phyloP scores from a whole-genome alignment of 2,329 filamentous ascomycete species.

The Cryphonectria carpinicola region DNA sequence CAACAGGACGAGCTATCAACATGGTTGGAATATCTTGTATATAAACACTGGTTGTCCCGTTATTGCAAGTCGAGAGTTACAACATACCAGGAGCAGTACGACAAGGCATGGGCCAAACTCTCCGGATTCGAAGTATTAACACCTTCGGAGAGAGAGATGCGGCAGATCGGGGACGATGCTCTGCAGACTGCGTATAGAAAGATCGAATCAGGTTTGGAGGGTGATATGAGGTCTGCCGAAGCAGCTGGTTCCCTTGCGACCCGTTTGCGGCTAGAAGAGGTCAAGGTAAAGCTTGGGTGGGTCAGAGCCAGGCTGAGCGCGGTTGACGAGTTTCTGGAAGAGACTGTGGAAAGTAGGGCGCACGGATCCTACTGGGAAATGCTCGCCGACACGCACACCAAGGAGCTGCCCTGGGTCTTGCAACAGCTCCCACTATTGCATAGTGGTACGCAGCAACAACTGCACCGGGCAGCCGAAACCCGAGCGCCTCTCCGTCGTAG shows the following conservation, averaged over 20 bases:
- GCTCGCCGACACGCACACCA: background rate
- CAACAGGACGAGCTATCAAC: background rate
- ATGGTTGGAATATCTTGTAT: conserved; percentile 1
- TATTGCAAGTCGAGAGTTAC: background rate
- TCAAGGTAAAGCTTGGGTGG: background rate
- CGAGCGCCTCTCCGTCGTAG: too few species aligned
- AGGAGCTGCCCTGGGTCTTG: too few species aligned
- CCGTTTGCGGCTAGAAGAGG: background rate
- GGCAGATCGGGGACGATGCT: background rate
- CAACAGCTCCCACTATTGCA: too few species aligned
- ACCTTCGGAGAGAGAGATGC: background rate
- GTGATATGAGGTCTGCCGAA: background rate
- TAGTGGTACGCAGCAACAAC: too few species aligned
- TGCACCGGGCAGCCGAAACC: too few species aligned
- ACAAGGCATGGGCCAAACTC: background rate
- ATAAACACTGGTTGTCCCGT: background rate
- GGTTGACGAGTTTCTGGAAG: background rate
- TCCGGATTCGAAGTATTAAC: background rate
- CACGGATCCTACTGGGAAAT: background rate
- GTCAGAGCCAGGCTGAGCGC: background rate
- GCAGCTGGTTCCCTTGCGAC: background rate
- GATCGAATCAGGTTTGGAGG: background rate
- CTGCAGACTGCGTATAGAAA: background rate
- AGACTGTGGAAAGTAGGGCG: background rate
- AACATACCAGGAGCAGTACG: background rate